Conservation (phyloP, 352 stramenopile species). For the Phytophthora pisi region DNA sequence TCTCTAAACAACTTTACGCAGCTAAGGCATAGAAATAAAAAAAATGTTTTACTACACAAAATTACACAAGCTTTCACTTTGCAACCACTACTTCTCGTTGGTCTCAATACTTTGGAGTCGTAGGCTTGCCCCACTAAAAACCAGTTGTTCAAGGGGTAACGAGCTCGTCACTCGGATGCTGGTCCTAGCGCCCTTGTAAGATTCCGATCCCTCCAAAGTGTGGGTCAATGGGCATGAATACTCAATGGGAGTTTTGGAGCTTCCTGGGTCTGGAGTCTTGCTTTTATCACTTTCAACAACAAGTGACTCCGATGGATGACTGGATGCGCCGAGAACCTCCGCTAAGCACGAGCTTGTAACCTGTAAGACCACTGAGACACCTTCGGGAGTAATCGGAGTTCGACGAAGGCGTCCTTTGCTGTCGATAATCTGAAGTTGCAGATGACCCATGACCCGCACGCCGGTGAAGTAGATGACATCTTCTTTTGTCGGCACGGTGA, state of each 20-base stretch:
- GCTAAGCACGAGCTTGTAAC: constrained; percentile 38
- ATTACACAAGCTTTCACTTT: neutral
- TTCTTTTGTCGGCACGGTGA: constrained; percentile 17
- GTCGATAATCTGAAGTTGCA: constrained; percentile 37
- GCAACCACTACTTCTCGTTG: neutral
- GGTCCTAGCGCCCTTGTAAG: constrained; percentile 2
- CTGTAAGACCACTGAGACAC: constrained; percentile 41
- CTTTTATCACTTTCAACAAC: constrained; percentile 1
- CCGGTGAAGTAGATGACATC: constrained; percentile 39
- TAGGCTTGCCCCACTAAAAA: constrained; percentile 43
- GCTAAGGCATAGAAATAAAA: constrained; percentile 24
- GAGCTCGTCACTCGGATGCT: constrained; percentile 34
- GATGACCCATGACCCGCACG: constrained; percentile 31
- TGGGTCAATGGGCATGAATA: constrained; percentile 41
- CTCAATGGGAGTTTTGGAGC: neutral
- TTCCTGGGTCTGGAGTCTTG: constrained; percentile 2
- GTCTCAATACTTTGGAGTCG: constrained; percentile 14
- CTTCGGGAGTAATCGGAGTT: constrained; percentile 19
- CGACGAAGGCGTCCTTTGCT: constrained; percentile 9
- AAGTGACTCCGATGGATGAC: neutral
- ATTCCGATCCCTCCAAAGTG: neutral
- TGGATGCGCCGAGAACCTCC: constrained; percentile 1
- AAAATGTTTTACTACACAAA: neutral
- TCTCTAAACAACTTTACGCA: constrained; percentile 73
- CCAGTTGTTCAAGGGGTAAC: constrained; percentile 34